Evolutionary conservation across 805 yeast genomes (phyloP).

Genomic region (Dipodascopsis tothii): DNA sequence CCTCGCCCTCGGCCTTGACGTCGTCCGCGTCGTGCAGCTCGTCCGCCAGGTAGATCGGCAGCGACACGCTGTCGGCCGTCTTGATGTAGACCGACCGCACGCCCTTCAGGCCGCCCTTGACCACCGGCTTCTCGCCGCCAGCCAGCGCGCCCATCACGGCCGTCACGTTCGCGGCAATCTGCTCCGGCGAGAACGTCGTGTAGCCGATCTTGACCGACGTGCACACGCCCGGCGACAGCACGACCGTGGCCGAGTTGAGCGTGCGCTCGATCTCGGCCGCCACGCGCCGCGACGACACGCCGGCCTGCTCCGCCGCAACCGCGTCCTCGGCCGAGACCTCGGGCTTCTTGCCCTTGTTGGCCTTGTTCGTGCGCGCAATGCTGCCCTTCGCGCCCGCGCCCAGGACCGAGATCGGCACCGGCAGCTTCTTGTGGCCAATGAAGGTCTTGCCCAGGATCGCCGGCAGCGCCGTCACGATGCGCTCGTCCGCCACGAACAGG

Average conservation of each 20-base stretch:
- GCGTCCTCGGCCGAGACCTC: slow-evolving; percentile 13
- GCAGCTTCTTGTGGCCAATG: slow-evolving; percentile 55
- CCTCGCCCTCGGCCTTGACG: too few relatives aligned
- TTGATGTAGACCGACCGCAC: slow-evolving; percentile 50
- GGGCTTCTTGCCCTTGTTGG: slow-evolving; percentile 6
- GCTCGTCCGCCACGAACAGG: slow-evolving; percentile 77
- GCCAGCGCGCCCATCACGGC: slow-evolving; percentile 38
- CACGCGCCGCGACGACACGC: slow-evolving; percentile 46
- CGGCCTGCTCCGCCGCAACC: slow-evolving; percentile 27
- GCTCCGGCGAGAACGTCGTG: slow-evolving; percentile 38
- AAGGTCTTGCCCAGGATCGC: slow-evolving; percentile 74
- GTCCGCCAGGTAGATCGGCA: slow-evolving; percentile 73
- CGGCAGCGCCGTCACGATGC: slow-evolving; percentile 72
- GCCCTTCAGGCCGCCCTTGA: slow-evolving; percentile 29
- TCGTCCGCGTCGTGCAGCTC: slow-evolving; percentile 35
- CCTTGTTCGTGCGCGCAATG: slow-evolving; percentile 3
- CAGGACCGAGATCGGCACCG: slow-evolving; percentile 52
- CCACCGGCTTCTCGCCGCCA: slow-evolving; percentile 32
- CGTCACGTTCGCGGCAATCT: slow-evolving; percentile 54
- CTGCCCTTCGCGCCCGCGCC: slow-evolving; percentile 14
- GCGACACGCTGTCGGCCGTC: slow-evolving; percentile 64
- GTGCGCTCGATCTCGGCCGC: slow-evolving; percentile 53
- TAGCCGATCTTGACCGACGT: slow-evolving; percentile 60
- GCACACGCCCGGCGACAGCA: slow-evolving; percentile 68
- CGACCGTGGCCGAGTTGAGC: slow-evolving; percentile 50